Conservation (phyloP, 805 yeast species). For the Wickerhamiella cacticola region DNA sequence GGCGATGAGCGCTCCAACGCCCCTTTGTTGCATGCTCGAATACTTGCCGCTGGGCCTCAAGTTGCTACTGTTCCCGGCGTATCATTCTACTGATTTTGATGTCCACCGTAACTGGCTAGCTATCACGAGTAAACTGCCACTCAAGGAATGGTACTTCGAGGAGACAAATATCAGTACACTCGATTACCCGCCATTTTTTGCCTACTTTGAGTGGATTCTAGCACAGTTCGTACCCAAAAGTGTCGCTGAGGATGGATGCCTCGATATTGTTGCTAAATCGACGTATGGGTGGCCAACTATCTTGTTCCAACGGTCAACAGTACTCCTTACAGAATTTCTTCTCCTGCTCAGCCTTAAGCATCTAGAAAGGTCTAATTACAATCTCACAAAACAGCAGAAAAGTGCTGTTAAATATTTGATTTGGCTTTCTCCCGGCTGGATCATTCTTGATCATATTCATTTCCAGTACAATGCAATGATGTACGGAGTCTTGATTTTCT, state of each 20-base stretch:
- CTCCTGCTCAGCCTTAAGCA: slow-evolving; percentile 60
- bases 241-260: slow-evolving; percentile 64
- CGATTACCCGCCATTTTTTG: slow-evolving; percentile 96
- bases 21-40: slow-evolving; percentile 9
- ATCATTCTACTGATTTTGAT: slow-evolving; percentile 92
- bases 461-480: slow-evolving; percentile 94
- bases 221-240: slow-evolving; percentile 55
- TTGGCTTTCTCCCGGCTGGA: slow-evolving; percentile 76
- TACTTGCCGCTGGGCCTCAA: slow-evolving; percentile 14
- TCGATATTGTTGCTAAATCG: slow-evolving; percentile 55
- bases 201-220: slow-evolving; percentile 80
- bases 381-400: slow-evolving; percentile 10
- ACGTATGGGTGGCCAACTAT: slow-evolving; percentile 66
- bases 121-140: slow-evolving; percentile 63
- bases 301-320: slow-evolving; percentile 71
- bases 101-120: slow-evolving; percentile 98
- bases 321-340: slow-evolving; percentile 61
- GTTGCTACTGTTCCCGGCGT: slow-evolving; percentile 57
- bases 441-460: slow-evolving; percentile 88
- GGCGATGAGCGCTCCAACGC: neutral
- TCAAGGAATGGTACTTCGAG: slow-evolving; percentile 74
- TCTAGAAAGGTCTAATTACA: slow-evolving; percentile 27
- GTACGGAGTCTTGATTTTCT: slow-evolving; percentile 67
- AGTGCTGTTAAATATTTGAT: slow-evolving; percentile 74
- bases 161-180: slow-evolving; percentile 80